These are phyloP conservation scores for Tetrahymena borealis DNA, from an alignment of 73 alveolate species.

Conservation along the genomic window DNA sequence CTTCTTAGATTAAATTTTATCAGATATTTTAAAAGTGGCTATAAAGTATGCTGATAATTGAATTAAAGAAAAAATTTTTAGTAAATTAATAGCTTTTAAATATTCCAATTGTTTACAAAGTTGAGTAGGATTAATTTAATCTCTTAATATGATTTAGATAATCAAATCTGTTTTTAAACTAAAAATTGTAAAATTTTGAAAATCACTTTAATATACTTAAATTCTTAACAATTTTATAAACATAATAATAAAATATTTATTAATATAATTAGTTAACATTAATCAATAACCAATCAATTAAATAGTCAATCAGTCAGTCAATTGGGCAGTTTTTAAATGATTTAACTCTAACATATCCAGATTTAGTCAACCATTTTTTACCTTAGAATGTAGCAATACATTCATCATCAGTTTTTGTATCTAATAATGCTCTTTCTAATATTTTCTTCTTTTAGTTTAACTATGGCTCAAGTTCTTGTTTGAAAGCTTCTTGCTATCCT, in stretches of 20 bases:
- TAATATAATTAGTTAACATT: neutral
- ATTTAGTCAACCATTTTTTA: neutral
- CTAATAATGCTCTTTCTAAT: constrained; percentile 20
- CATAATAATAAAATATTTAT: no score
- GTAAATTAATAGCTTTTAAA: no score
- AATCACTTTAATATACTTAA: no score
- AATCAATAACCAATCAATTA: neutral
- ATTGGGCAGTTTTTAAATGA: neutral
- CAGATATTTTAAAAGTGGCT: neutral
- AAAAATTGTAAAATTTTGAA: no score
- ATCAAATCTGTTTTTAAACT: no score
- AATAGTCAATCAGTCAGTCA: no score
- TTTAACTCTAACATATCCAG: neutral
- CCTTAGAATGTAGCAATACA: constrained; percentile 31
- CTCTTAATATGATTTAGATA: no score
- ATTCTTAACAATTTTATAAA: no score
- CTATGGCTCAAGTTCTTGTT: constrained; percentile 35
- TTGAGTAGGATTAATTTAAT: no score
- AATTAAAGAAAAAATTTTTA: no score
- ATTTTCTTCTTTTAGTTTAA: constrained; percentile 55
- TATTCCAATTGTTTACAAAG: no score
- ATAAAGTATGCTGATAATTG: no score
- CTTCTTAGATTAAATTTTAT: neutral
- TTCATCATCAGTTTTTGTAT: constrained; percentile 13
- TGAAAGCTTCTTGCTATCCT: constrained; percentile 30